Evolutionary conservation across 2,329 filamentous ascomycete species (phyloP).

Genomic region (Neurospora crassa): DNA sequence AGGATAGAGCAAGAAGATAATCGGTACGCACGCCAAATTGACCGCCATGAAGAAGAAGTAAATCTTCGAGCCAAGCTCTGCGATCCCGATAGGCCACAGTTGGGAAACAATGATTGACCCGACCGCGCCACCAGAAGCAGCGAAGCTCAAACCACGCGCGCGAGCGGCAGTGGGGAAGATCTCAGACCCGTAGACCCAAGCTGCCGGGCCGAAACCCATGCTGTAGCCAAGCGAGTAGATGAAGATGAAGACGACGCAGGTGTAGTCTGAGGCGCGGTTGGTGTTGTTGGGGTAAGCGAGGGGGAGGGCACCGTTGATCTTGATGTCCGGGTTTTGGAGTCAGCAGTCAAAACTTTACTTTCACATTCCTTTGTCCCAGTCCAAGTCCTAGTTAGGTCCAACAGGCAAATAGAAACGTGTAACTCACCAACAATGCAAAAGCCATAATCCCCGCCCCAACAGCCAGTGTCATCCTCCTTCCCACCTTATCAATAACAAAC

Average conservation of each 20-base stretch:
- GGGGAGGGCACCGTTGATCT: conserved; percentile 44
- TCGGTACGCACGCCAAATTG: conserved; percentile 36
- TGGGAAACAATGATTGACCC: conserved; percentile 45
- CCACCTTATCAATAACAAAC: conserved; percentile 44
- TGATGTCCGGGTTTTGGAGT: conserved; percentile 14
- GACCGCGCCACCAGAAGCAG: conserved; percentile 44
- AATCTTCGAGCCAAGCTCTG: conserved; percentile 37
- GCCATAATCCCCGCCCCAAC: conserved; percentile 43
- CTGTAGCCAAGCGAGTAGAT: conserved; percentile 49
- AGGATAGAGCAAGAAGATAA: conserved; percentile 33
- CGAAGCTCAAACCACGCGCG: conserved; percentile 45
- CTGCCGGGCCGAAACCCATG: conserved; percentile 45
- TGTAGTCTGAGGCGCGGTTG: conserved; percentile 37
- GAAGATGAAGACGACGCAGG: conserved; percentile 47
- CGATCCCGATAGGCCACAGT: conserved; percentile 45
- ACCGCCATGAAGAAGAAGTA: conserved; percentile 50
- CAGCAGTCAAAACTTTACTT: not conserved
- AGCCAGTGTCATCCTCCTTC: conserved; percentile 38
- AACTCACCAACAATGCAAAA: conserved; percentile 38
- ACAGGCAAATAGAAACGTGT: not conserved
- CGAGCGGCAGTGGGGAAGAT: conserved; percentile 50
- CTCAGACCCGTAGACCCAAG: conserved; percentile 52
- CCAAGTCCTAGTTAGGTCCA: not conserved
- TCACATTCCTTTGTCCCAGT: not conserved
- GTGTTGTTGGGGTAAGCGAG: conserved; percentile 39